Evolutionary conservation across 768 basidiomycete genomes (phyloP).

Genomic region (Podaxis pistillaris): DNA sequence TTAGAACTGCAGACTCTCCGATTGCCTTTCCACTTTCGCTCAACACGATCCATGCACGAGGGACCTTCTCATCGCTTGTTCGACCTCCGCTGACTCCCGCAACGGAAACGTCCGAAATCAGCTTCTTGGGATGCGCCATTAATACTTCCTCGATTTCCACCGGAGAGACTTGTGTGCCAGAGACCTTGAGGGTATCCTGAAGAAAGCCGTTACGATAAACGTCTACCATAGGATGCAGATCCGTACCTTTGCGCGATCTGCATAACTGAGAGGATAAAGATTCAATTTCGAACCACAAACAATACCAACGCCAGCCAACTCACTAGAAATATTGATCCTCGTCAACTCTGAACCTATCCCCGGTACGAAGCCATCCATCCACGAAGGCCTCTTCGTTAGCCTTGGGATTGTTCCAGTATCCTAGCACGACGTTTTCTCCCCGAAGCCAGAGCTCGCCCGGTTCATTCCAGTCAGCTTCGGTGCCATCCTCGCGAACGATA

Average conservation of each 20-base stretch:
- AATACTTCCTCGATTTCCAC: slow-evolving; percentile 75
- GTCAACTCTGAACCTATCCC: slow-evolving; percentile 65
- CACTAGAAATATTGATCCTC: slow-evolving; percentile 64
- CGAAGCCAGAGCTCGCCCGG: slow-evolving; percentile 64
- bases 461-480: slow-evolving; percentile 52
- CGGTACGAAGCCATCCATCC: slow-evolving; percentile 72
- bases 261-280: slow-evolving; percentile 46
- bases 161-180: slow-evolving; percentile 77
- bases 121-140: slow-evolving; percentile 57
- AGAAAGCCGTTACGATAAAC: not conserved
- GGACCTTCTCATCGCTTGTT: slow-evolving; percentile 67
- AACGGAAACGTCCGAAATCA: slow-evolving; percentile 65
- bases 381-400: slow-evolving; percentile 66
- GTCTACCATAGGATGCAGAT: not conserved
- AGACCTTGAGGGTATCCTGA: slow-evolving; percentile 77
- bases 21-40: slow-evolving; percentile 48
- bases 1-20: slow-evolving; percentile 39
- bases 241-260: slow-evolving; percentile 67
- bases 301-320: slow-evolving; percentile 21
- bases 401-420: slow-evolving; percentile 71
- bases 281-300: not conserved
- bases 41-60: slow-evolving; percentile 76
- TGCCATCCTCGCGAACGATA: slow-evolving; percentile 55
- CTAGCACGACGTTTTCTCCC: slow-evolving; percentile 53
- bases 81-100: slow-evolving; percentile 73